Base-by-base conservation (phyloP, 1,284 basidiomycete genomes). In the Fereydounia khargensis region DNA sequence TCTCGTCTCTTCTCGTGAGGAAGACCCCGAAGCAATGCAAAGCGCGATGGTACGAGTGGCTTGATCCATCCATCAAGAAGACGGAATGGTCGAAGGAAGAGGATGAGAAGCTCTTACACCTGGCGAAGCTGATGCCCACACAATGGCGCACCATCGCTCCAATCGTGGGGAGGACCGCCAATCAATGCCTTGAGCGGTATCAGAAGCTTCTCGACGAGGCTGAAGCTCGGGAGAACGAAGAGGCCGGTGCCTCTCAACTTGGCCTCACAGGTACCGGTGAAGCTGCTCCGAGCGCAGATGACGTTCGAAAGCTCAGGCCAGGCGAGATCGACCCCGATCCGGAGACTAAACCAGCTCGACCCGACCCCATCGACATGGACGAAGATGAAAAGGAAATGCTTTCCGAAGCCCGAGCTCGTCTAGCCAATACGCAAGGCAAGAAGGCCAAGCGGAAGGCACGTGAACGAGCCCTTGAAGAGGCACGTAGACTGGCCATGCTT, bases 351-450 rank as follows among this genome's bases (percentile, higher is more conserved):
- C 90, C 95, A 37, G 95, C 95, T 1, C 82, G 94, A 22, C 95
- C 95, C 5, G 95, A 99, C 80, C 94, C 95, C 5, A 95, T 98
- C 70, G 95, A 99, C 79, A 99, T 99, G 95, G 95, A 99, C 77
- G 95, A 99, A 78, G 95, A 94, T 74, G 95, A 98, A 78, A 98
- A 98, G 85, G 95, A 98, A 78, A 98, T 99, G 95, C 81, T 99
- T 62, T 97, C 92, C 6, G 95, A 99, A 77, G 95, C 95, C 38
- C 86, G 95, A 66, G 95, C 95, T 8, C 86, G 95, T 79, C 81
- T 99, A 32, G 95, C 95, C 39, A 99, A 99, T 75, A 99, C 95
- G 0, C 95, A 99, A 77, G 95, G 95, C 22, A 99, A 99, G 78
- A 98, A 99, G 78, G 95, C 95, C 2, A 98, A 98, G 78, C 86